These are phyloP conservation scores for Gracilaria vermiculophylla DNA, from an alignment of 23 red algal genomes.

Conservation along the genomic window DNA sequence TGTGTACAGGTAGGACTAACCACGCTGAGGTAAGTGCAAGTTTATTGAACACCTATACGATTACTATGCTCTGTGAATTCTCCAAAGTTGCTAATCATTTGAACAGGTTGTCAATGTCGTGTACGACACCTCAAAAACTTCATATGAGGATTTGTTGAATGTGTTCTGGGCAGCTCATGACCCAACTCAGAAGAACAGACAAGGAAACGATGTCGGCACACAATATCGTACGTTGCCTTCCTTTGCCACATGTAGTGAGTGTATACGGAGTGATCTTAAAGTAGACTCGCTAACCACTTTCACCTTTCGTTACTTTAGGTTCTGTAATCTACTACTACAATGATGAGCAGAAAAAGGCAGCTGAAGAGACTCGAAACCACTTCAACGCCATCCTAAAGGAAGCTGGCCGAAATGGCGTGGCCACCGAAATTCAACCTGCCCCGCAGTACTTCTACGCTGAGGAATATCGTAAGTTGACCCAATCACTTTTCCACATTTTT, in stretches of 20 bases:
- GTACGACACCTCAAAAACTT: slow-evolving; percentile 52
- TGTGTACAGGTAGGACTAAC: slow-evolving; percentile 81
- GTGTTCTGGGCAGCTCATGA: slow-evolving; percentile 88
- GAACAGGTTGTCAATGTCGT: slow-evolving; percentile 72
- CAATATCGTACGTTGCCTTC: slow-evolving; percentile 70
- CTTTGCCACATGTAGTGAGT: no score
- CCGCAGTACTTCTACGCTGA: slow-evolving; percentile 81
- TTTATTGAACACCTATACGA: not conserved
- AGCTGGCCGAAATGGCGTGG: slow-evolving; percentile 13
- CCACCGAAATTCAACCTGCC: slow-evolving; percentile 67
- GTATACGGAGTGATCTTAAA: no score
- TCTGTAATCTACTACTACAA: slow-evolving; percentile 83
- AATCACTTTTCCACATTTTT: not conserved
- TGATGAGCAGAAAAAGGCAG: slow-evolving; percentile 68
- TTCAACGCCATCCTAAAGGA: slow-evolving; percentile 62
- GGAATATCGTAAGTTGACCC: slow-evolving; percentile 72
- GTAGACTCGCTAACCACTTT: no score
- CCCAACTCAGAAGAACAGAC: slow-evolving; percentile 83
- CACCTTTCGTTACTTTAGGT: not conserved
- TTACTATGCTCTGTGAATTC: not conserved
- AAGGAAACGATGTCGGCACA: slow-evolving; percentile 94
- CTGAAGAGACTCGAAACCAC: slow-evolving; percentile 68
- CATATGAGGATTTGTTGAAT: slow-evolving; percentile 74
- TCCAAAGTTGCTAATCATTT: not conserved
- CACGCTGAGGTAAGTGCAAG: slow-evolving; percentile 83